Base-by-base conservation (phyloP, 2,329 filamentous ascomycete species). In the Colletotrichum sp. region DNA sequence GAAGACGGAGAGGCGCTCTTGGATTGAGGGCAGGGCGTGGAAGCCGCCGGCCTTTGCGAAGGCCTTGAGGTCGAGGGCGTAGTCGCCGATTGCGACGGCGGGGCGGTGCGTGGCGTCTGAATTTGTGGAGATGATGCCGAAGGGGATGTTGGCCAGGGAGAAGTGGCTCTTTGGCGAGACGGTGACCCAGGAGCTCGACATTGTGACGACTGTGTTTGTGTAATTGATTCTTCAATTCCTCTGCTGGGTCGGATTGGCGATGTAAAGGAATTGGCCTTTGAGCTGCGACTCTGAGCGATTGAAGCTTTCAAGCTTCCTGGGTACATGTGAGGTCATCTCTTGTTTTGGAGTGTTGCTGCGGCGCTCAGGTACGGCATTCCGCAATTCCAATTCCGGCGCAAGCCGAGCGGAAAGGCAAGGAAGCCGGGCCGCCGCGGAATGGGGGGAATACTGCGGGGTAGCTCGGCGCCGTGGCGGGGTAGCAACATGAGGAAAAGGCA, bases 61-160 rank as follows among this genome's bases (percentile, higher is more conserved):
- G 1, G 86, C 87, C 63, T 89, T 88, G 14, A 97, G 87, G 78
- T 96, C 94, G 59, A 97, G 85, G 0, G 91, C 94, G 83, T 94
- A 86, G 36, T 92, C 89, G 64, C 94, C 95, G 79, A 97, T 94
- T 12, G 94, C 94, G 75, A 94, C 85, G 16, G 94, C 94, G 12
- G 92, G 89, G 32, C 92, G 92, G 3, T 89, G 93, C 30, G 87
- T 87, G 13, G 87, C 79, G 74, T 90, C 87, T 7, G 87, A 83
- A 4, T 87, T 77, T 1, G 93, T 93, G 34, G 92, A 93, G 81
- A 97, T 94, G 86, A 97, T 92, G 80, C 95, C 95, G 81, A 96
- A 96, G 2, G 95, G 95, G 69, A 97, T 93, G 82, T 97, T 97
- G 80, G 93, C 91, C 67, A 96, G 86, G 10, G 94, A 95, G 85